A percentile compares a stretch with the other conserved stretches of the same genome.
These are phyloP conservation scores for Aegilops bicornis DNA, from an alignment of 176 grass and related monocot genomes.

Conservation along the genomic window DNA sequence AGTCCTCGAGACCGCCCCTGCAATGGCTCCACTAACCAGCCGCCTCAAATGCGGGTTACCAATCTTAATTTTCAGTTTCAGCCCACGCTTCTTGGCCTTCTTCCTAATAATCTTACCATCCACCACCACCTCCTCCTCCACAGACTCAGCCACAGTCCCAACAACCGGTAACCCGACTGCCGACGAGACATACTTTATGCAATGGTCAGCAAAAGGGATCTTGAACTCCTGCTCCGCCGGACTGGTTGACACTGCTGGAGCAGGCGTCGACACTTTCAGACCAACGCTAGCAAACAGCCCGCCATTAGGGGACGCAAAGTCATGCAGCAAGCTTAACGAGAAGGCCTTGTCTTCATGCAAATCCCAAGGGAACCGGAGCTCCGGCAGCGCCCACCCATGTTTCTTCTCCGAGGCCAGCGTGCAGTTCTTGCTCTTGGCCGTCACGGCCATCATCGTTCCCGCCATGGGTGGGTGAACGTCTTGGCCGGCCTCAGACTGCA, in stretches of 20 bases:
- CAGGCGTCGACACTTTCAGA: constrained; percentile 40
- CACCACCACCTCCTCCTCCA: constrained; percentile 36
- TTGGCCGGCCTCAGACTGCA: neutral
- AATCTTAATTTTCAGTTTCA: constrained; percentile 75
- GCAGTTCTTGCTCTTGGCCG: constrained; percentile 43
- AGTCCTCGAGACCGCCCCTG: constrained; percentile 84
- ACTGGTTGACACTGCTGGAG: constrained; percentile 3
- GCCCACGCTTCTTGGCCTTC: constrained; percentile 36
- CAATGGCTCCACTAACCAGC: constrained; percentile 81
- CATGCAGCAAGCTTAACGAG: constrained; percentile 39
- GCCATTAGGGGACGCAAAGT: constrained; percentile 18
- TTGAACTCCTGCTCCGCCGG: constrained; percentile 44
- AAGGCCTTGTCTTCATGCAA: constrained; percentile 37
- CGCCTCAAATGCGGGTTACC: constrained; percentile 89
- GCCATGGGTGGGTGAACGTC: constrained; percentile 27
- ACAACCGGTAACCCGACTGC: constrained; percentile 39
- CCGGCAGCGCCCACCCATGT: constrained; percentile 39
- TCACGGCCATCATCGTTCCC: constrained; percentile 41
- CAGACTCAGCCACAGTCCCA: neutral
- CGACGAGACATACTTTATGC: constrained; percentile 43
- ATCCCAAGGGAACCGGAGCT: constrained; percentile 54
- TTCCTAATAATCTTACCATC: constrained; percentile 43
- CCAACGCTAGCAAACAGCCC: constrained; percentile 76
- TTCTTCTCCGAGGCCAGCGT: constrained; percentile 46
- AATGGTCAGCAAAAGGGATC: constrained; percentile 51